Evolutionary conservation across 1,284 basidiomycete genomes (phyloP).

Genomic region (Ceratobasidium papillatum): DNA sequence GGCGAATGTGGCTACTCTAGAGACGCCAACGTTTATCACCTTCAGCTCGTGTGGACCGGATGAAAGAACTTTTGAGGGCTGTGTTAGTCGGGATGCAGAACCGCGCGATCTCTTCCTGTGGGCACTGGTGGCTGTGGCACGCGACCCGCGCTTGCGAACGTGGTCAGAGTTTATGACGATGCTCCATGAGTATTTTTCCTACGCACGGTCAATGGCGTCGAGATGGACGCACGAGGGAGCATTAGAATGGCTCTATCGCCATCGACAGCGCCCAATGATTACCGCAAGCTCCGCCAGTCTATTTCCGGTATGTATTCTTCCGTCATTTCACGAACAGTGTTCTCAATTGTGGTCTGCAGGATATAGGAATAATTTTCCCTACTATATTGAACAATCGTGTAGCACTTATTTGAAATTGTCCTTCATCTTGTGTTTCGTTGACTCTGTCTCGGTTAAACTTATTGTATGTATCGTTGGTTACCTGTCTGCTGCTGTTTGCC

Average conservation of each 20-base stretch:
- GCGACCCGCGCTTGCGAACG: neutral
- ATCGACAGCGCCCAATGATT: neutral
- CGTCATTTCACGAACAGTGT: neutral
- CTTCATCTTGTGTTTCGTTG: no score
- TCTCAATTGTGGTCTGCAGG: neutral
- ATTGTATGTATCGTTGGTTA: no score
- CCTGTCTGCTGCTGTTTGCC: no score
- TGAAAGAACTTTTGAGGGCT: neutral
- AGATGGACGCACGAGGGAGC: neutral
- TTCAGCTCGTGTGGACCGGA: slow-evolving; percentile 5
- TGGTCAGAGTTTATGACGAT: neutral
- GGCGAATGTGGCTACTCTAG: neutral
- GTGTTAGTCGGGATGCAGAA: no score
- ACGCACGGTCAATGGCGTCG: neutral
- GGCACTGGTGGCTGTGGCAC: neutral
- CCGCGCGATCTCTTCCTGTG: slow-evolving; percentile 1
- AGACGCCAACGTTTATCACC: slow-evolving; percentile 15
- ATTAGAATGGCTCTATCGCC: neutral
- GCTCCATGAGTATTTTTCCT: neutral
- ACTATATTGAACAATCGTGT: neutral
- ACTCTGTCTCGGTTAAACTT: no score
- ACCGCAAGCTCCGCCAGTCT: neutral
- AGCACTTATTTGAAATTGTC: no score
- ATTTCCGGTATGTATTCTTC: neutral
- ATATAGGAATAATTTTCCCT: neutral